Evolutionary conservation across 352 stramenopile species (phyloP), one percentile per base, ranked within the genome.

Genomic region (Phytophthora podocarpi): DNA sequence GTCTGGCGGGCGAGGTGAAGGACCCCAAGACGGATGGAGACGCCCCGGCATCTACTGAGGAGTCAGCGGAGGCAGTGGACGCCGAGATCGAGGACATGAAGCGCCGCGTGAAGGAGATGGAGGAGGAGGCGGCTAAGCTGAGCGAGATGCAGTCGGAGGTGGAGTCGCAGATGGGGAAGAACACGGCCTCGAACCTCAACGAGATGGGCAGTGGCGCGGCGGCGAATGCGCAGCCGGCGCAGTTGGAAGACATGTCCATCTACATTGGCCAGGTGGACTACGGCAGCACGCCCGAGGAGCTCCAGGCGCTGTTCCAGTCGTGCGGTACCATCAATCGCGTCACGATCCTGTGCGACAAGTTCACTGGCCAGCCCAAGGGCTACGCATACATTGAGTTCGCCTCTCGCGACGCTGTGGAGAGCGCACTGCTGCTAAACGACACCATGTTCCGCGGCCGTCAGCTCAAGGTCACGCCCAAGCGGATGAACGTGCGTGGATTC

Each of bases 251-350:
- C 23, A 90, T 72, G 51, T 93, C 83, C 63, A 94, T 98, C 49
- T 98, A 98, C 76, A 96, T 98, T 39, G 95, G 95, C 26, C 96
- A 99, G 70, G 96, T 99, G 30, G 95, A 99, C 72, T 99, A 99
- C 78, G 93, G 95, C 30, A 91, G 91, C 35, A 98, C 93, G 18
- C 93, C 96, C 0, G 96, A 98, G 62, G 95, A 99, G 71, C 77
- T 99, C 4, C 89, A 98, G 52, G 82, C 90, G 37, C 91, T 99
- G 59, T 99, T 99, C 82, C 86, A 98, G 67, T 91, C 85, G 6
- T 99, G 97, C 68, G 97, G 96, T 24, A 98, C 88, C 20, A 98
- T 99, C 42, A 98, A 99, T 70, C 88, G 97, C 48, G 92, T 99
- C 11, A 99, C 97, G 15, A 99, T 99, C 64, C 79, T 98, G 18